Percentiles rank a stretch among this genome's conserved stretches.
These are phyloP conservation scores for Hemileccinum rubropunctum DNA, from an alignment of 768 basidiomycete genomes.

Conservation along the genomic window DNA sequence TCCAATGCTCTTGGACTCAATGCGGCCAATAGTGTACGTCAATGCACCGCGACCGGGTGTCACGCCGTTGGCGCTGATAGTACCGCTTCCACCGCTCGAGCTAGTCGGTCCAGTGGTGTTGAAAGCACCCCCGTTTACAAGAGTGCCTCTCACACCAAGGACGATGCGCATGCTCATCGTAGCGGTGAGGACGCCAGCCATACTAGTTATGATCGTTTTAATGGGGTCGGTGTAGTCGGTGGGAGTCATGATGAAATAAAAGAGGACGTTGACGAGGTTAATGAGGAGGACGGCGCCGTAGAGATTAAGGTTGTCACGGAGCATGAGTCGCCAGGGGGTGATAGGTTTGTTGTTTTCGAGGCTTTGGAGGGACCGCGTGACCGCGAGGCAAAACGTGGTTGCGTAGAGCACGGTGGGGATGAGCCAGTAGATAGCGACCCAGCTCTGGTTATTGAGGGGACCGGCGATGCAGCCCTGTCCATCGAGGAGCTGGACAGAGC, in stretches of 20 bases:
- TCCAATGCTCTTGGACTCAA: slow-evolving; percentile 51
- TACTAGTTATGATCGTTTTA: slow-evolving; percentile 80
- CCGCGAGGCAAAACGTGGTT: slow-evolving; percentile 25
- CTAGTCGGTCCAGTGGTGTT: slow-evolving; percentile 46
- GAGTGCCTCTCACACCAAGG: slow-evolving; percentile 75
- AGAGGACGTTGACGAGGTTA: slow-evolving; percentile 80
- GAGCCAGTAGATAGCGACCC: slow-evolving; percentile 88
- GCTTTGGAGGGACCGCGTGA: slow-evolving; percentile 23
- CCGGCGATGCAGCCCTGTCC: slow-evolving; percentile 89
- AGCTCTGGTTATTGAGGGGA: slow-evolving; percentile 57
- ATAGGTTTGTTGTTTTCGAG: slow-evolving; percentile 52
- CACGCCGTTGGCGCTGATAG: slow-evolving; percentile 24
- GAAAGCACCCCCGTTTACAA: slow-evolving; percentile 70
- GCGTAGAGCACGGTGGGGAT: slow-evolving; percentile 67
- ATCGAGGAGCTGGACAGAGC: slow-evolving; percentile 68
- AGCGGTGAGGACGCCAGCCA: slow-evolving; percentile 83
- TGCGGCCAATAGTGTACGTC: slow-evolving; percentile 46
- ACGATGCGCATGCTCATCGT: slow-evolving; percentile 89
- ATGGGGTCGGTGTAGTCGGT: slow-evolving; percentile 61
- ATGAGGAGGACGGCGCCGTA: slow-evolving; percentile 79
- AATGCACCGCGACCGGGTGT: slow-evolving; percentile 26
- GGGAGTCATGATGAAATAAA: slow-evolving; percentile 82
- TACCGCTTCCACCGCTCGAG: slow-evolving; percentile 50
- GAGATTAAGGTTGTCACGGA: slow-evolving; percentile 84
- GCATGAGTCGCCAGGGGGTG: slow-evolving; percentile 81